Evolutionary conservation across 2,329 filamentous ascomycete genomes (phyloP).

Genomic region (Penicillium hesseltinei): DNA sequence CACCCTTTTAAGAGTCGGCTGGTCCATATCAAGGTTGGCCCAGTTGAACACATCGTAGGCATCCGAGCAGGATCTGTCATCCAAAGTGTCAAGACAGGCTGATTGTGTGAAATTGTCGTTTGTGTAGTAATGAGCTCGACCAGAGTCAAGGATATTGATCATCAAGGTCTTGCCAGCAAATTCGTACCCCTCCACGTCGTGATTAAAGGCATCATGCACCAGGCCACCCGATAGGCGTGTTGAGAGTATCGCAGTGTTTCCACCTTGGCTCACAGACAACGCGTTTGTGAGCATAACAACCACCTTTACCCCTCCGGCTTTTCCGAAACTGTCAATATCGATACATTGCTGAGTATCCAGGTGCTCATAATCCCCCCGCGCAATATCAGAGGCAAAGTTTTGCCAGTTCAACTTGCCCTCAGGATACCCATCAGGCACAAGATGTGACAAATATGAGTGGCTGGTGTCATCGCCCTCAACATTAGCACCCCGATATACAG

Average conservation of each 20-base stretch:
- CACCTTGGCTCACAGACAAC: neutral
- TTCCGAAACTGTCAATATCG: neutral
- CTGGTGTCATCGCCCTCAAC: neutral
- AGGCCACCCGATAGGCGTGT: neutral
- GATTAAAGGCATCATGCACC: neutral
- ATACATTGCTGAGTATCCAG: neutral
- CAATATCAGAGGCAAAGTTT: neutral
- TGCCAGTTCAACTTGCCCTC: neutral
- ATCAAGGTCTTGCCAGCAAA: neutral
- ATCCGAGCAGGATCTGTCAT: neutral
- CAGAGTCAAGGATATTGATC: neutral
- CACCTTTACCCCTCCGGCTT: neutral
- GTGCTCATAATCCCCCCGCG: neutral
- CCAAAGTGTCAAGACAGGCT: neutral
- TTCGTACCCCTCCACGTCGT: neutral
- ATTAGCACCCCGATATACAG: neutral
- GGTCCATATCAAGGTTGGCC: neutral
- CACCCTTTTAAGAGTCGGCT: neutral
- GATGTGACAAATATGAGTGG: neutral
- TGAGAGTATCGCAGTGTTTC: neutral
- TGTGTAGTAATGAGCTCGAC: neutral
- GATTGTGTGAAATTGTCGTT: neutral
- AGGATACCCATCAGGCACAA: neutral
- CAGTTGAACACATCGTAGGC: neutral
- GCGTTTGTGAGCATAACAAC: neutral